A percentile compares a stretch with the other conserved stretches of the same genome.
Conservation (phyloP, 768 basidiomycete genomes). For the Russula olivacea region DNA sequence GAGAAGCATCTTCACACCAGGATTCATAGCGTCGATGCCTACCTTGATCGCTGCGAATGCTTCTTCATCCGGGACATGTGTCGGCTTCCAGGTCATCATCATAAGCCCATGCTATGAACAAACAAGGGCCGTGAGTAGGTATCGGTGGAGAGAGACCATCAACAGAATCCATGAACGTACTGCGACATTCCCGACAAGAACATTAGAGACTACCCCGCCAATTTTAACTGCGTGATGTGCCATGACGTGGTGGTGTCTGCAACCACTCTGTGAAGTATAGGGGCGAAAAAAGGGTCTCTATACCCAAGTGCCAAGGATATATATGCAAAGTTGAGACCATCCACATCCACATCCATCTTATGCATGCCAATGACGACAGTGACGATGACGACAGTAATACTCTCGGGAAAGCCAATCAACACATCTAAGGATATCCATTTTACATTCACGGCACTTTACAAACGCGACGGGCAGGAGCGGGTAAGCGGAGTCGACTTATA, state of each 20-base stretch:
- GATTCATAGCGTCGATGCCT: slow-evolving; percentile 38
- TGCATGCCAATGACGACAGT: too few species aligned
- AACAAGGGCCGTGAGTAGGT: neutral
- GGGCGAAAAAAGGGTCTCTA: neutral
- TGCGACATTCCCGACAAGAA: slow-evolving; percentile 37
- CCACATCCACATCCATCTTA: too few species aligned
- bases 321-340: neutral
- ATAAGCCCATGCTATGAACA: slow-evolving; percentile 45
- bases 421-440: too few species aligned
- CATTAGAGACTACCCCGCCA: slow-evolving; percentile 35
- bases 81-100: slow-evolving; percentile 52
- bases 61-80: slow-evolving; percentile 47
- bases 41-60: slow-evolving; percentile 58
- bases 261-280: neutral
- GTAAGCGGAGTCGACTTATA: too few species aligned
- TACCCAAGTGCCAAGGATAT: too few species aligned
- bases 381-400: too few species aligned
- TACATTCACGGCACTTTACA: too few species aligned
- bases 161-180: slow-evolving; percentile 28
- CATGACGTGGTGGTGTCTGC: slow-evolving; percentile 26
- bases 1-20: slow-evolving; percentile 44
- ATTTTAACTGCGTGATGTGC: slow-evolving; percentile 33
- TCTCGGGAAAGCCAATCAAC: too few species aligned
- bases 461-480: too few species aligned
- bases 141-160: neutral